phyloP scores from a whole-genome alignment of 73 alveolate species.

The Paramecium sonneborni region DNA sequence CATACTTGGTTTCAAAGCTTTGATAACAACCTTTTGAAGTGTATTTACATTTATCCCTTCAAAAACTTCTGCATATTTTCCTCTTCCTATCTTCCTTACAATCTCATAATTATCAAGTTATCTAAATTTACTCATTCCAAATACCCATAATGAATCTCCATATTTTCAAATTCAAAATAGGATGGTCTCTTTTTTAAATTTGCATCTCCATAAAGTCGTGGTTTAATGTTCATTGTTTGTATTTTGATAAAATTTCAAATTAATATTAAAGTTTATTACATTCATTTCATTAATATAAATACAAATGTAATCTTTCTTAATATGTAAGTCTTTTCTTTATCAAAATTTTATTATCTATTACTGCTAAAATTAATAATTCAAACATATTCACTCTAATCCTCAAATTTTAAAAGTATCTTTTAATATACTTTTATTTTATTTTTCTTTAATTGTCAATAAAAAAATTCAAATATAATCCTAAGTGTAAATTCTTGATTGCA shows the following conservation, averaged over 20 bases:
- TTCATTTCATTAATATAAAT: too few species aligned
- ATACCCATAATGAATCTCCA: conserved; percentile 57
- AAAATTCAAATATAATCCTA: too few species aligned
- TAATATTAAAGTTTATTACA: too few species aligned
- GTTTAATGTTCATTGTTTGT: conserved; percentile 14
- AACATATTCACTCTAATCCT: background rate
- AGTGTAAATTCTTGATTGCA: too few species aligned
- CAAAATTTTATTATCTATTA: background rate
- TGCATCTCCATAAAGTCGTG: conserved; percentile 52
- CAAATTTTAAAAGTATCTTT: background rate
- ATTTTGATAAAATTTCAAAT: background rate
- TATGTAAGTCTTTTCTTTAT: too few species aligned
- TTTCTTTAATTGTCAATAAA: too few species aligned
- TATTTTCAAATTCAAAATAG: conserved; percentile 50
- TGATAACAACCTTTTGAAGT: conserved; percentile 76
- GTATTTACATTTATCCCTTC: conserved; percentile 82
- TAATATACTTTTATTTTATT: too few species aligned
- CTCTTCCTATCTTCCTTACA: conserved; percentile 84
- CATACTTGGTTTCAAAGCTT: conserved; percentile 80
- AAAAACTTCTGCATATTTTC: conserved; percentile 88
- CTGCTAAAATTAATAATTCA: background rate
- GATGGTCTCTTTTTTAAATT: conserved; percentile 53
- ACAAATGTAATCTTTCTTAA: too few species aligned
- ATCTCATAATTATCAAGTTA: conserved; percentile 78
- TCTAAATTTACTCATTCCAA: background rate